These are phyloP conservation scores for Pichia exigua DNA, from an alignment of 805 yeast genomes.

Conservation along the genomic window DNA sequence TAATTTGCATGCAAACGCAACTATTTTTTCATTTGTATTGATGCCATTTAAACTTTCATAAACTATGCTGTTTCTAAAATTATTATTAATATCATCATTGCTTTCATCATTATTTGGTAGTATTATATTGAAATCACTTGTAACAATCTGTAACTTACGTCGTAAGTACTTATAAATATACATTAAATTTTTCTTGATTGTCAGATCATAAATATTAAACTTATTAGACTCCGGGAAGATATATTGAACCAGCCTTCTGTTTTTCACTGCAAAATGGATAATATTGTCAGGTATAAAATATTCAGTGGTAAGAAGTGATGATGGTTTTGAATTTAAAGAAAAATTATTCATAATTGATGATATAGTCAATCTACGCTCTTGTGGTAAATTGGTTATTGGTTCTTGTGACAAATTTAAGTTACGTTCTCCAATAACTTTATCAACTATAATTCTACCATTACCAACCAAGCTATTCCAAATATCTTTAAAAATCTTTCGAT, in stretches of 20 bases:
- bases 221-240: constrained; percentile 23
- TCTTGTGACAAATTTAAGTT: constrained; percentile 17
- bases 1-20: constrained; percentile 21
- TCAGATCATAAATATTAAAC: constrained; percentile 13
- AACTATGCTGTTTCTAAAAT: not conserved
- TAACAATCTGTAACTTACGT: not conserved
- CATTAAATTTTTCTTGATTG: constrained; percentile 20
- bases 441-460: constrained; percentile 3
- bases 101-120: not conserved
- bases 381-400: not conserved
- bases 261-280: constrained; percentile 73
- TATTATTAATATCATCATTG: not conserved
- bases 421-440: constrained; percentile 40
- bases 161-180: constrained; percentile 21
- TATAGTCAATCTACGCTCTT: not conserved
- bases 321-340: constrained; percentile 33
- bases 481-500: constrained; percentile 19
- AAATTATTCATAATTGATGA: constrained; percentile 6
- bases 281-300: not conserved
- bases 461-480: constrained; percentile 11
- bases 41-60: constrained; percentile 3
- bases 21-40: constrained; percentile 13
- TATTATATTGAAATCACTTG: not conserved
- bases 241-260: constrained; percentile 55
- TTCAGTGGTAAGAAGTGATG: not conserved